phyloP scores from a whole-genome alignment of 2,329 filamentous ascomycete species.

The Cytospora leucostoma region DNA sequence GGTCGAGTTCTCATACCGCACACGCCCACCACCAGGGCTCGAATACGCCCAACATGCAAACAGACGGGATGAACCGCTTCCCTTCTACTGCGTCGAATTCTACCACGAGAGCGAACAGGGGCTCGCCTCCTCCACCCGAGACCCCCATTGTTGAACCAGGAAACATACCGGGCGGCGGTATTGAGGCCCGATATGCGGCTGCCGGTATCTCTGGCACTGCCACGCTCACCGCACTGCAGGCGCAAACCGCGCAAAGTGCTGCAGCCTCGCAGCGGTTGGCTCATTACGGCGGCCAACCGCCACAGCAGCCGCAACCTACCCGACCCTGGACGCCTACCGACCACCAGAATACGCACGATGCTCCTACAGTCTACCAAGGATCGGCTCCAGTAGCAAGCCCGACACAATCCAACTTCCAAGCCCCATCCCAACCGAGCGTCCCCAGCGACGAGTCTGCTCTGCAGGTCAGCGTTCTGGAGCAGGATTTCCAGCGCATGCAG shows the following conservation, averaged over 20 bases:
- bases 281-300: conserved; percentile 66
- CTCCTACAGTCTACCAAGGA: conserved; percentile 90
- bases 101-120: conserved; percentile 86
- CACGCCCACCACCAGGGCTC: conserved; percentile 34
- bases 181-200: conserved; percentile 88
- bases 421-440: conserved; percentile 32
- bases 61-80: conserved; percentile 61
- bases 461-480: conserved; percentile 74
- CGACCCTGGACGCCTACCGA: conserved; percentile 97
- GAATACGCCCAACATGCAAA: conserved; percentile 43
- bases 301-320: conserved; percentile 46
- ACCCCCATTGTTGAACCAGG: conserved; percentile 79
- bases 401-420: conserved; percentile 55
- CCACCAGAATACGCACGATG: conserved; percentile 80
- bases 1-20: conserved; percentile 20
- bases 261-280: conserved; percentile 80
- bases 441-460: conserved; percentile 35
- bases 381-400: conserved; percentile 65
- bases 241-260: conserved; percentile 74
- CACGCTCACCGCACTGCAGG: conserved; percentile 72
- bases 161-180: conserved; percentile 72
- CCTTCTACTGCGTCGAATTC: conserved; percentile 88
- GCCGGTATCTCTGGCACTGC: conserved; percentile 86
- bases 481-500: conserved; percentile 82
- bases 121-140: conserved; percentile 92